phyloP scores from a whole-genome alignment of 2,329 filamentous ascomycete genomes.

The Talaromyces verruculosus region DNA sequence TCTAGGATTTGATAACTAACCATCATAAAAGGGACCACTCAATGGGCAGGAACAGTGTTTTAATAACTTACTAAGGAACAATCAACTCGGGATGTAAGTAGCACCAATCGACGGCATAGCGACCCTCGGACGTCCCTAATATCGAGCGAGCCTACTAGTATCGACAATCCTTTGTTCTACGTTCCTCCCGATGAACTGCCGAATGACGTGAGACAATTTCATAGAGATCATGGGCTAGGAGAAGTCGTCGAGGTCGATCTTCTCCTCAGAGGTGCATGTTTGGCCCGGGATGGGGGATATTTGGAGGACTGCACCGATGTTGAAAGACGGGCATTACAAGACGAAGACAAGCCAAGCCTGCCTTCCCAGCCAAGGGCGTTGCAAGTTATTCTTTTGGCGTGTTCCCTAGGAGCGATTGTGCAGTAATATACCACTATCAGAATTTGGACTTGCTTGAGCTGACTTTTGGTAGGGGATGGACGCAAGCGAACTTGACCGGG shows the following conservation, averaged over 20 bases:
- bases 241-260: slow-evolving; percentile 20
- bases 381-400: slow-evolving; percentile 33
- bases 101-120: not conserved
- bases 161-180: slow-evolving; percentile 23
- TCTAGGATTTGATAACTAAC: not conserved
- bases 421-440: slow-evolving; percentile 24
- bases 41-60: slow-evolving; percentile 10
- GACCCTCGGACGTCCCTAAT: not conserved
- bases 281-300: slow-evolving; percentile 17
- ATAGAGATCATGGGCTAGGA: slow-evolving; percentile 14
- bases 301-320: slow-evolving; percentile 15
- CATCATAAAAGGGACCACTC: not conserved
- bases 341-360: slow-evolving; percentile 19
- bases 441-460: not conserved
- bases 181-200: slow-evolving; percentile 17
- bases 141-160: not conserved
- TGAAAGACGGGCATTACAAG: slow-evolving; percentile 16
- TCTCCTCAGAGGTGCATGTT: slow-evolving; percentile 18
- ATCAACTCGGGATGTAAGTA: slow-evolving; percentile 21
- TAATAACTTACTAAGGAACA: slow-evolving; percentile 21
- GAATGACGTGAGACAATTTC: slow-evolving; percentile 20
- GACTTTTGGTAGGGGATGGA: slow-evolving; percentile 29
- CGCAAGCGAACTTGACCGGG: slow-evolving; percentile 34
- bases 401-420: slow-evolving; percentile 35
- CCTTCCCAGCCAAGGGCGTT: slow-evolving; percentile 34